phyloP scores from a whole-genome alignment of 2,329 filamentous ascomycete genomes.

The Boeremia exigua region DNA sequence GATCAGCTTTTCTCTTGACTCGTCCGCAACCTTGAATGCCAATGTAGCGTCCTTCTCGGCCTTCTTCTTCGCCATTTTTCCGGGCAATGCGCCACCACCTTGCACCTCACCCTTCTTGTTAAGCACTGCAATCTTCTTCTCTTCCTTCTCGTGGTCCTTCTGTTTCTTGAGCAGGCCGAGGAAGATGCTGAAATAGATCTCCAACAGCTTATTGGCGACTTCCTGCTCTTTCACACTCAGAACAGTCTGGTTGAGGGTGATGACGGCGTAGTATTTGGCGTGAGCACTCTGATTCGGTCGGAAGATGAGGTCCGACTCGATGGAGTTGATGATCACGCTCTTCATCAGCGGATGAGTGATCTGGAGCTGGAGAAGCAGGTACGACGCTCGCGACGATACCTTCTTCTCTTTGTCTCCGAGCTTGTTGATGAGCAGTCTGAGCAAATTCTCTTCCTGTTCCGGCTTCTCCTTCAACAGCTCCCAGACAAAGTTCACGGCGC shows the following conservation, averaged over 20 bases:
- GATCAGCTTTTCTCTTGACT: slow-evolving; percentile 87
- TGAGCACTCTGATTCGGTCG: slow-evolving; percentile 85
- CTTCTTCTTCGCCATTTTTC: slow-evolving; percentile 60
- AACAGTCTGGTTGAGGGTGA: slow-evolving; percentile 96
- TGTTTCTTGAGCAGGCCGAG: slow-evolving; percentile 76
- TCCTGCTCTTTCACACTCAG: slow-evolving; percentile 82
- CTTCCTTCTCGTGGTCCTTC: slow-evolving; percentile 49
- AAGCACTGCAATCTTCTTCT: slow-evolving; percentile 43
- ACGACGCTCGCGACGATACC: slow-evolving; percentile 91
- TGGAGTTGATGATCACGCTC: slow-evolving; percentile 77
- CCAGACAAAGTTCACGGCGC: slow-evolving; percentile 89
- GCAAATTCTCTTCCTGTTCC: slow-evolving; percentile 92
- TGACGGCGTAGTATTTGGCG: slow-evolving; percentile 94
- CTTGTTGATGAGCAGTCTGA: slow-evolving; percentile 93
- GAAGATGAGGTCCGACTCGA: slow-evolving; percentile 88
- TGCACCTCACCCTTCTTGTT: slow-evolving; percentile 60
- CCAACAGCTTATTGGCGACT: slow-evolving; percentile 79
- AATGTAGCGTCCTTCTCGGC: slow-evolving; percentile 52
- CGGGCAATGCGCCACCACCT: slow-evolving; percentile 60
- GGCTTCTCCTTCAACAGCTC: slow-evolving; percentile 93
- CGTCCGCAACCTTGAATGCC: slow-evolving; percentile 57
- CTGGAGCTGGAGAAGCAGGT: slow-evolving; percentile 89
- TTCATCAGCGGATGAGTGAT: slow-evolving; percentile 94
- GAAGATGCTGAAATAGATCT: slow-evolving; percentile 93
- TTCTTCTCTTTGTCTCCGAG: slow-evolving; percentile 94